Evolutionary conservation across 2,329 filamentous ascomycete species (phyloP).

Genomic region (Stemphylium lycopersici): DNA sequence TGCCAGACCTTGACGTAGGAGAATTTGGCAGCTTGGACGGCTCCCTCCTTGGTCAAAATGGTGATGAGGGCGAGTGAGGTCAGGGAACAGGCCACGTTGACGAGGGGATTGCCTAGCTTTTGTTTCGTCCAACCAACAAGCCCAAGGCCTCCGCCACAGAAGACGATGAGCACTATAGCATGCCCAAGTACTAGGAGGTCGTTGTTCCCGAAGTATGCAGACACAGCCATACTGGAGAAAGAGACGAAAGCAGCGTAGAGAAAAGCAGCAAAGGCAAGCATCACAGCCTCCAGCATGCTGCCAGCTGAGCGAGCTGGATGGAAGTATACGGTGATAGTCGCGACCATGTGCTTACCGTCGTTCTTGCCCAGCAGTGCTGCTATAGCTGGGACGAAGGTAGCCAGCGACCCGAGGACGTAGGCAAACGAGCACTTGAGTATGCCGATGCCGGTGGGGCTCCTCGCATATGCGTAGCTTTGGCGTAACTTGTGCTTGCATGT

Average conservation of each 20-base stretch:
- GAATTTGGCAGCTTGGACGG: constrained; percentile 81
- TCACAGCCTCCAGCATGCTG: constrained; percentile 84
- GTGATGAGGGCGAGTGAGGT: constrained; percentile 89
- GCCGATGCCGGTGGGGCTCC: constrained; percentile 75
- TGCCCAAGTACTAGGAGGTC: constrained; percentile 75
- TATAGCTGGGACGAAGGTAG: constrained; percentile 78
- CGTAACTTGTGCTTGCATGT: constrained; percentile 35
- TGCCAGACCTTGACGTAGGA: constrained; percentile 83
- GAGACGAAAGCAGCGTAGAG: constrained; percentile 77
- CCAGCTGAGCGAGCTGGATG: constrained; percentile 86
- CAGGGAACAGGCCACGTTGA: constrained; percentile 80
- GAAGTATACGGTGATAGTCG: constrained; percentile 93
- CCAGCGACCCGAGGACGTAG: constrained; percentile 84
- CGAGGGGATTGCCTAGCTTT: constrained; percentile 75
- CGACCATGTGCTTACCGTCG: constrained; percentile 92
- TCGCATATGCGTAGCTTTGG: constrained; percentile 64
- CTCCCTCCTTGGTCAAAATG: constrained; percentile 87
- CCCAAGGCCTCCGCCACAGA: constrained; percentile 84
- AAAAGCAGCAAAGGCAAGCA: constrained; percentile 79
- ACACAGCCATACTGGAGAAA: constrained; percentile 86
- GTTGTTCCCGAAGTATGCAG: constrained; percentile 75
- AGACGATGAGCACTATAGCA: constrained; percentile 78
- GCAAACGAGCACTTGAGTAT: constrained; percentile 91
- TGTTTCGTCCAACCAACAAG: constrained; percentile 90
- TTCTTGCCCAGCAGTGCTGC: constrained; percentile 77